Percentiles rank a stretch among this genome's conserved stretches.
Conservation (phyloP, 2,329 filamentous ascomycete genomes). For the Samsoniella hepiali region DNA sequence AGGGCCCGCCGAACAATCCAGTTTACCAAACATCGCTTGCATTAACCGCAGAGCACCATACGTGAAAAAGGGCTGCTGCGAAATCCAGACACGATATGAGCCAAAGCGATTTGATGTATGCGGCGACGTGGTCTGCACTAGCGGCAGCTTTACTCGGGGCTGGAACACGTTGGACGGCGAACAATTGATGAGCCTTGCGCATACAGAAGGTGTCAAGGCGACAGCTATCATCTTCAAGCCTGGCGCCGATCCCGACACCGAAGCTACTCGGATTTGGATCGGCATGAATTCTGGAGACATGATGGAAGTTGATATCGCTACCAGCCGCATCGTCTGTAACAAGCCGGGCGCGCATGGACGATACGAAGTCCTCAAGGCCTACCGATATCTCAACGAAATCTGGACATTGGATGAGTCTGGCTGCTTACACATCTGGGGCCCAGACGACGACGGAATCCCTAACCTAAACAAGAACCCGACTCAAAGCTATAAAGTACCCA, state of each 20-base stretch:
- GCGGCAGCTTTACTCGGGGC: conserved; percentile 79
- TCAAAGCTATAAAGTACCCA: conserved; percentile 73
- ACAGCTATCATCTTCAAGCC: conserved; percentile 85
- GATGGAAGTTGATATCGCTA: conserved; percentile 79
- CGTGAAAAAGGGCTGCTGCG: conserved; percentile 66
- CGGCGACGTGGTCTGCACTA: conserved; percentile 82
- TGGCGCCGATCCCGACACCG: conserved; percentile 69
- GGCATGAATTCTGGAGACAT: conserved; percentile 87
- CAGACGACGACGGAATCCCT: conserved; percentile 68
- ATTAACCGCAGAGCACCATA: conserved; percentile 80
- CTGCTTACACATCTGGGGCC: conserved; percentile 80
- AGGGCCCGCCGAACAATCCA: conserved; percentile 49
- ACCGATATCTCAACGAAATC: conserved; percentile 81
- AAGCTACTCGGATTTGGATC: conserved; percentile 82
- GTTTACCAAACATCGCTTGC: conserved; percentile 81
- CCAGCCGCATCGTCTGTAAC: conserved; percentile 65
- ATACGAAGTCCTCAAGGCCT: conserved; percentile 78
- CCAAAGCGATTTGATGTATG: conserved; percentile 83
- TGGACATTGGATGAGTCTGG: conserved; percentile 94
- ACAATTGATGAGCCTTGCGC: conserved; percentile 72
- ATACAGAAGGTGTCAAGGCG: conserved; percentile 81
- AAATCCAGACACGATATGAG: conserved; percentile 83
- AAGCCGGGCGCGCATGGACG: conserved; percentile 72
- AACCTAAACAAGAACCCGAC: conserved; percentile 68
- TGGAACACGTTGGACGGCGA: conserved; percentile 86